phyloP scores from a whole-genome alignment of 2,329 filamentous ascomycete species.

The Penicillium sp. region DNA sequence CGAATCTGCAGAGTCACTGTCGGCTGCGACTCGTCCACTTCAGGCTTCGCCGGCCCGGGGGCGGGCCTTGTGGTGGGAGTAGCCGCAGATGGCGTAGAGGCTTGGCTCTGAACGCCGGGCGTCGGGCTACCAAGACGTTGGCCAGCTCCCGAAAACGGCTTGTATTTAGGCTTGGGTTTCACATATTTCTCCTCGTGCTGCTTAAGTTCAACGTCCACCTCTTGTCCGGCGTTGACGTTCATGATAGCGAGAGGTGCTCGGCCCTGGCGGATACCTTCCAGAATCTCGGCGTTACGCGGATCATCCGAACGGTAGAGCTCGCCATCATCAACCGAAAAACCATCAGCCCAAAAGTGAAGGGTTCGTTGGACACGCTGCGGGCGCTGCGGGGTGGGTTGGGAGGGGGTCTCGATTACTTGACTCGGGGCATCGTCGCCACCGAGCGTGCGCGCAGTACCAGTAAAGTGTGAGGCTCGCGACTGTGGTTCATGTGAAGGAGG shows the following conservation, averaged over 20 bases:
- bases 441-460: constrained; percentile 61
- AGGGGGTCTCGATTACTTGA: constrained; percentile 54
- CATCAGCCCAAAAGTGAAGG: constrained; percentile 64
- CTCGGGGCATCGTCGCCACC: constrained; percentile 64
- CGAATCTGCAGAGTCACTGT: constrained; percentile 60
- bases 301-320: constrained; percentile 62
- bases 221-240: constrained; percentile 61
- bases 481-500: constrained; percentile 45
- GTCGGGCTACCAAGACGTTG: constrained; percentile 63
- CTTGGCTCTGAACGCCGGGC: constrained; percentile 48
- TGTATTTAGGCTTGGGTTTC: constrained; percentile 62
- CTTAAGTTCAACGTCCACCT: constrained; percentile 63
- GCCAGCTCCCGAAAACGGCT: constrained; percentile 59
- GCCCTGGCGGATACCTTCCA: constrained; percentile 62
- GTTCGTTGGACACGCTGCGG: constrained; percentile 56
- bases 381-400: constrained; percentile 39
- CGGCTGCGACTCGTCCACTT: constrained; percentile 58
- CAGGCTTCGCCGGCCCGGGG: constrained; percentile 38
- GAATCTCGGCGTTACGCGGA: constrained; percentile 59
- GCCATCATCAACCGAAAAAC: constrained; percentile 65
- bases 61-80: constrained; percentile 16
- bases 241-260: constrained; percentile 62
- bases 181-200: constrained; percentile 64
- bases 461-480: constrained; percentile 50
- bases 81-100: constrained; percentile 31